Percentiles rank a stretch among this genome's conserved stretches.
phyloP scores from a whole-genome alignment of 371 early-diverging fungal genomes.

The Apophysomyces variabilis region DNA sequence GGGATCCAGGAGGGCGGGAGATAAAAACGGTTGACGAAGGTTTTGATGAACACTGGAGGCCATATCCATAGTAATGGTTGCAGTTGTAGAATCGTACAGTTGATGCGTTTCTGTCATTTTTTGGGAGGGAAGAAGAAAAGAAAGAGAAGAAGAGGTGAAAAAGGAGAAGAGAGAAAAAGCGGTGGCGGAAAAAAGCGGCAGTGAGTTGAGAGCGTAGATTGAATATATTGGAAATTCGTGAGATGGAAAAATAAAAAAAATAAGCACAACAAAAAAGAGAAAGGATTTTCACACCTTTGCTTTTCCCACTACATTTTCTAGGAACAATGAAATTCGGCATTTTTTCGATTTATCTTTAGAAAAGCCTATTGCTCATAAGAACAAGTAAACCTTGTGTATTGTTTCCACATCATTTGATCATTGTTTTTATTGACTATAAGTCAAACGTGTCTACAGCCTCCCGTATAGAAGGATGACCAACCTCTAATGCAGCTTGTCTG shows the following conservation, averaged over 20 bases:
- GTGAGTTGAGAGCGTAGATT: slow-evolving; percentile 4
- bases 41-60: background rate
- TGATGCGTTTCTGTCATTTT: slow-evolving; percentile 7
- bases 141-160: background rate
- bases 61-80: background rate
- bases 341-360: too few species aligned
- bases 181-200: slow-evolving; percentile 9
- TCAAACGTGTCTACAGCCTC: slow-evolving; percentile 19
- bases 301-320: background rate
- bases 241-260: too few species aligned
- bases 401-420: background rate
- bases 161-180: background rate
- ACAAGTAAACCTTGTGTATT: background rate
- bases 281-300: background rate
- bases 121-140: background rate
- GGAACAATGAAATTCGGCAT: background rate
- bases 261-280: too few species aligned
- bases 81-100: background rate
- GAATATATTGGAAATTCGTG: slow-evolving; percentile 1
- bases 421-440: background rate
- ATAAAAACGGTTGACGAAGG: slow-evolving; percentile 9
- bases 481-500: slow-evolving; percentile 14
- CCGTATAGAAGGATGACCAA: slow-evolving; percentile 15
- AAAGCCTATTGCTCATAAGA: background rate
- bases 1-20: slow-evolving; percentile 14